phyloP scores from a whole-genome alignment of 305 asterid genomes.

The Solanum aculeatissimum region DNA sequence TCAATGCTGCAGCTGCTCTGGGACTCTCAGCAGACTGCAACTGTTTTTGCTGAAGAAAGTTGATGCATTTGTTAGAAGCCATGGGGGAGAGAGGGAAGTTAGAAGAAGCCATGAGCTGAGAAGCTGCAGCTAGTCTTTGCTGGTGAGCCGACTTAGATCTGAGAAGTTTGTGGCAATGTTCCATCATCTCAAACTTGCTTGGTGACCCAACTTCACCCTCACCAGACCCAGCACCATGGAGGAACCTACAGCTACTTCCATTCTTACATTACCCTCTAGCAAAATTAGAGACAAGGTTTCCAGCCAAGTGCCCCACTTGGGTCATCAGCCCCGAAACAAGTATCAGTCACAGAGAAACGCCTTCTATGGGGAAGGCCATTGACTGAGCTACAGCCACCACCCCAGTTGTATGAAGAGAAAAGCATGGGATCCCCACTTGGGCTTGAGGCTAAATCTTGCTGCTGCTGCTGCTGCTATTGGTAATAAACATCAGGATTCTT shows the following conservation, averaged over 20 bases:
- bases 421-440: conserved; percentile 25
- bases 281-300: conserved; percentile 65
- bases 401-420: conserved; percentile 22
- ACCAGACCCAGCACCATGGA: conserved; percentile 37
- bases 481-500: conserved; percentile 29
- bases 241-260: conserved; percentile 54
- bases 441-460: conserved; percentile 25
- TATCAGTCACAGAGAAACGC: conserved; percentile 61
- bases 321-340: conserved; percentile 38
- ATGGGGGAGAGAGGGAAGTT: conserved; percentile 33
- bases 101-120: conserved; percentile 22
- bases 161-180: conserved; percentile 35
- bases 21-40: conserved; percentile 46
- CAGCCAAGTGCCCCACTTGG: conserved; percentile 46
- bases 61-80: conserved; percentile 33
- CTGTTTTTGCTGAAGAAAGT: conserved; percentile 41
- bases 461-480: conserved; percentile 12
- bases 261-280: conserved; percentile 78
- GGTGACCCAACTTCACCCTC: conserved; percentile 39
- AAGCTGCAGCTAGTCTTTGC: conserved; percentile 23
- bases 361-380: conserved; percentile 35
- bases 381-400: conserved; percentile 13
- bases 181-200: conserved; percentile 42
- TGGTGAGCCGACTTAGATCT: conserved; percentile 37
- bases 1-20: conserved; percentile 19